A percentile compares a stretch with the other conserved stretches of the same genome.
These are phyloP conservation scores for Leptosphaerulina australis DNA, from an alignment of 2,329 filamentous ascomycete genomes.

Conservation along the genomic window DNA sequence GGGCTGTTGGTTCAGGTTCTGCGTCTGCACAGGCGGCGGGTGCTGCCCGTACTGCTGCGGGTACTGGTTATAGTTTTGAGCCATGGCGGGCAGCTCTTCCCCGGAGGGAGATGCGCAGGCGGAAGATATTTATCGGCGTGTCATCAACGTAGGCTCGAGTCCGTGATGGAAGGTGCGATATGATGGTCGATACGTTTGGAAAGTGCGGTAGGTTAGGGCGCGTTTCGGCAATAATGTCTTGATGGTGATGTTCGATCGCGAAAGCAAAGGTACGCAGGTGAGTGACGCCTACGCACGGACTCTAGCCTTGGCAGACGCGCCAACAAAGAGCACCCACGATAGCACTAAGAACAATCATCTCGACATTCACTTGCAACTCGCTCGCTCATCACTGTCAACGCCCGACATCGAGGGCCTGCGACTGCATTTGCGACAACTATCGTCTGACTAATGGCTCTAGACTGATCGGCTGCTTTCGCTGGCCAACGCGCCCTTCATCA, in stretches of 20 bases:
- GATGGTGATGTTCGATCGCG: conserved; percentile 15
- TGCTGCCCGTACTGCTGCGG: conserved; percentile 35
- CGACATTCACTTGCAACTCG: not conserved
- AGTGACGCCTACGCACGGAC: conserved; percentile 33
- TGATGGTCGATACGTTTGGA: conserved; percentile 15
- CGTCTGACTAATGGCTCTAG: conserved; percentile 17
- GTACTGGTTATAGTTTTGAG: conserved; percentile 37
- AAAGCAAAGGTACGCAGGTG: conserved; percentile 21
- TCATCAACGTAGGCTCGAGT: conserved; percentile 10
- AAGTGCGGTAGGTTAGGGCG: conserved; percentile 21
- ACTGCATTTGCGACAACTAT: not conserved
- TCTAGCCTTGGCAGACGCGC: conserved; percentile 35
- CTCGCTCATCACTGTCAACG: not conserved
- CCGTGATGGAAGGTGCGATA: conserved; percentile 1
- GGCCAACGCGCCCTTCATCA: conserved; percentile 5
- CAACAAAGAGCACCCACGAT: conserved; percentile 32
- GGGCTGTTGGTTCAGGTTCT: conserved; percentile 50
- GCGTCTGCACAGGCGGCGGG: conserved; percentile 45
- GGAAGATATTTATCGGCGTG: conserved; percentile 17
- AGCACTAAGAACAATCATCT: not conserved
- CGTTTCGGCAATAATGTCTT: conserved; percentile 25
- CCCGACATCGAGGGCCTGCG: not conserved
- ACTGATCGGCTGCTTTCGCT: conserved; percentile 3
- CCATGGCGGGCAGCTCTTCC: conserved; percentile 42
- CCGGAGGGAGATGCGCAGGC: conserved; percentile 34